Evolutionary conservation across 1,139 yeast genomes (phyloP).

Genomic region (Pichia sp.): DNA sequence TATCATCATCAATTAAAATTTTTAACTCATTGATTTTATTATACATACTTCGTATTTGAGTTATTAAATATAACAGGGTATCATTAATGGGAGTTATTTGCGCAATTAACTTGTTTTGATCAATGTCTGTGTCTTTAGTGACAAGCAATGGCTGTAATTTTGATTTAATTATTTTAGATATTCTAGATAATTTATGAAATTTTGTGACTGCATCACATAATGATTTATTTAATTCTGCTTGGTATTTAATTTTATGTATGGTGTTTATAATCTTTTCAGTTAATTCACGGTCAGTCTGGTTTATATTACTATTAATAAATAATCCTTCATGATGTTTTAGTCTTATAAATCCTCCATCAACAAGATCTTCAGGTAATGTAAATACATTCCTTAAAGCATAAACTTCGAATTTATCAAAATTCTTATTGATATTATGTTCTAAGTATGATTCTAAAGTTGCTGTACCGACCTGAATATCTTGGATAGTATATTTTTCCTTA

Average conservation of each 20-base stretch:
- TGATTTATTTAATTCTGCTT: constrained; percentile 40
- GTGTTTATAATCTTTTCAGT: constrained; percentile 33
- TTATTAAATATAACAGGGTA: constrained; percentile 8
- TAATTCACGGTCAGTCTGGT: constrained; percentile 25
- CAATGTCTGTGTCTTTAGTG: background rate
- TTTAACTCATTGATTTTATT: constrained; percentile 5
- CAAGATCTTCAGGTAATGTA: constrained; percentile 61
- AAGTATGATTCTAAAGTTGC: constrained; percentile 73
- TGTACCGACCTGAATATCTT: constrained; percentile 68
- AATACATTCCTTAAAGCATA: constrained; percentile 75
- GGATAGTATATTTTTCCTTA: constrained; percentile 16
- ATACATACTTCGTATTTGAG: constrained; percentile 6
- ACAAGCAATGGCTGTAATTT: constrained; percentile 1
- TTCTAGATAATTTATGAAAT: background rate
- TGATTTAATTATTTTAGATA: constrained; percentile 1
- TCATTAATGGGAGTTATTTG: constrained; percentile 10
- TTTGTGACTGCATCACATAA: constrained; percentile 31
- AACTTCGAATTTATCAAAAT: constrained; percentile 82
- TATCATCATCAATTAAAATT: constrained; percentile 1
- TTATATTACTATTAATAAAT: constrained; percentile 25
- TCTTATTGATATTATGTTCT: constrained; percentile 73
- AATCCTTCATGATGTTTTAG: constrained; percentile 64
- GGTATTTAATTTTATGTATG: constrained; percentile 31
- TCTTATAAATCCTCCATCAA: constrained; percentile 60
- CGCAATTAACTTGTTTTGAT: constrained; percentile 1